Conservation (phyloP, 2,329 filamentous ascomycete genomes). For the Colletotrichum horii region DNA sequence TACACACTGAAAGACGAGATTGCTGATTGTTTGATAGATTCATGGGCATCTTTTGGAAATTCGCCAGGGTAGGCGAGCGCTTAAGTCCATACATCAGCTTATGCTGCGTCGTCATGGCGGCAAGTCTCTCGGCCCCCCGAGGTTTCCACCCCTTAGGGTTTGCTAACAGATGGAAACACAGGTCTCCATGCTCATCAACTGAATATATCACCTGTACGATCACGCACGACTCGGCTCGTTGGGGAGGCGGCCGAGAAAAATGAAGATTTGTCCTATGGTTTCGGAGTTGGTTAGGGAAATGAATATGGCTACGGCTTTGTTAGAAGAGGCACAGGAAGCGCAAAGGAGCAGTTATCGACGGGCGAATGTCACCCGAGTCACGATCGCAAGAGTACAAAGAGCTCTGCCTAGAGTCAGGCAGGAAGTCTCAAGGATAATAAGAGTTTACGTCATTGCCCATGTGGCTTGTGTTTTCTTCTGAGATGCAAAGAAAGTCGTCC, state of each 20-base stretch:
- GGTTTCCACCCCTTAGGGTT: neutral
- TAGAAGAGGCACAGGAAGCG: slow-evolving; percentile 2
- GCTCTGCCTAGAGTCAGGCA: neutral
- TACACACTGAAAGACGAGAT: slow-evolving; percentile 3
- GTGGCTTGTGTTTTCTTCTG: neutral
- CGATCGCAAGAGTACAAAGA: neutral
- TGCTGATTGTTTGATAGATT: slow-evolving; percentile 51
- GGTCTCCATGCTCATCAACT: slow-evolving; percentile 16
- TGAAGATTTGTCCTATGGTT: slow-evolving; percentile 8
- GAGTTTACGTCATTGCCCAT: neutral
- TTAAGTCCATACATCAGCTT: slow-evolving; percentile 95
- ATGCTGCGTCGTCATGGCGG: slow-evolving; percentile 93
- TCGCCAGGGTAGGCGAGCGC: slow-evolving; percentile 87
- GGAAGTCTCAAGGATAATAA: neutral
- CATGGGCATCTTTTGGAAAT: slow-evolving; percentile 94
- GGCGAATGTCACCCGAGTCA: neutral
- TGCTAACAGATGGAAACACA: neutral
- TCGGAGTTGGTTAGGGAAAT: slow-evolving; percentile 15
- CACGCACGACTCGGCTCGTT: neutral
- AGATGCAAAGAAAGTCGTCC: neutral
- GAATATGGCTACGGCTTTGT: slow-evolving; percentile 9
- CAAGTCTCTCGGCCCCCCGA: slow-evolving; percentile 46
- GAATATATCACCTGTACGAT: neutral
- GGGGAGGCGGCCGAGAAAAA: neutral
- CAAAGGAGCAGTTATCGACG: neutral